Evolutionary conservation across 2,329 filamentous ascomycete genomes (phyloP), one percentile per base, ranked within the genome.

Genomic region (Exutisphaerella laricina): DNA sequence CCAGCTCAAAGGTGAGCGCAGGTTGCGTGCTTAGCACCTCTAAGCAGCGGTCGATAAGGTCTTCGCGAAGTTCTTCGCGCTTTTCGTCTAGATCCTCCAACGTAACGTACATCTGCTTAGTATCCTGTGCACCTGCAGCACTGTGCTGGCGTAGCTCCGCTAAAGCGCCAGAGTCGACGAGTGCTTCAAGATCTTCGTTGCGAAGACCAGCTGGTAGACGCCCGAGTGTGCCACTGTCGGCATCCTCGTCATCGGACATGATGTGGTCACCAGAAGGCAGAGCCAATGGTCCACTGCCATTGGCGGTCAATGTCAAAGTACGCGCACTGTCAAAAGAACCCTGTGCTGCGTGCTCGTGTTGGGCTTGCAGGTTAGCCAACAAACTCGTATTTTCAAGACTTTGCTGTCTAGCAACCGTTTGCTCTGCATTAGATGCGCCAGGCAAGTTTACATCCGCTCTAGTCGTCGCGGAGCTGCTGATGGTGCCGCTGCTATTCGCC

Each of bases 11-110:
- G 0, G 92, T 94, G 8, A 90, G 81, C 54, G 86, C 82, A 10
- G 89, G 83, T 55, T 97, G 89, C 26, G 84, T 82, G 61, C 90
- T 85, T 40, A 98, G 81, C 23, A 97, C 81, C 57, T 96, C 89
- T 16, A 98, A 72, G 52, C 86, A 94, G 45, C 88, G 84, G 56
- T 96, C 89, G 46, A 97, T 89, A 41, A 97, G 68, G 43, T 86
- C 82, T 14, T 79, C 73, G 28, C 87, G 79, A 29, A 97, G 71
- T n/a, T 73, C 75, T 4, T 76, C 73, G 33, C 92, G 81, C 62
- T 86, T 78, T 23, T 78, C 77, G 49, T 95, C 86, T 5, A 98
- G 72, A 51, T 88, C 84, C 45, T 96, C 86, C 44, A 88, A 74
- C 0, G 85, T 84, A 22, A 80, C 64, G 39, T 65, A 62, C 2